phyloP scores from a whole-genome alignment of 176 grass and related monocot genomes.

The Zea mays region Zm-B73-REFERENCE-NAM-5.0 NC_050104.1:8872001-8872500 shows the following conservation, averaged over 20 bases:
- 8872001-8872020: conserved; percentile 64
- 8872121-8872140: conserved; percentile 66
- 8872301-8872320: neutral
- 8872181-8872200: conserved; percentile 71
- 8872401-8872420: neutral
- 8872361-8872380: neutral
- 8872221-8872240: neutral
- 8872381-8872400: neutral
- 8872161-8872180: conserved; percentile 88
- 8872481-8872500: too few species aligned
- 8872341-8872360: neutral
- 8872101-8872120: conserved; percentile 76
- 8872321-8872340: neutral
- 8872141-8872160: conserved; percentile 76
- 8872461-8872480: neutral
- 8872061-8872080: conserved; percentile 73
- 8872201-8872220: conserved; percentile 17
- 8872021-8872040: conserved; percentile 62
- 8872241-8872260: neutral
- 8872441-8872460: conserved; percentile 22
- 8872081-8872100: conserved; percentile 65
- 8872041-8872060: conserved; percentile 42
- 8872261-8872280: neutral
- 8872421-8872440: neutral
- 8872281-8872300: neutral